phyloP scores from a whole-genome alignment of 2,329 filamentous ascomycete genomes.

The Epichloe gansuensis region DNA sequence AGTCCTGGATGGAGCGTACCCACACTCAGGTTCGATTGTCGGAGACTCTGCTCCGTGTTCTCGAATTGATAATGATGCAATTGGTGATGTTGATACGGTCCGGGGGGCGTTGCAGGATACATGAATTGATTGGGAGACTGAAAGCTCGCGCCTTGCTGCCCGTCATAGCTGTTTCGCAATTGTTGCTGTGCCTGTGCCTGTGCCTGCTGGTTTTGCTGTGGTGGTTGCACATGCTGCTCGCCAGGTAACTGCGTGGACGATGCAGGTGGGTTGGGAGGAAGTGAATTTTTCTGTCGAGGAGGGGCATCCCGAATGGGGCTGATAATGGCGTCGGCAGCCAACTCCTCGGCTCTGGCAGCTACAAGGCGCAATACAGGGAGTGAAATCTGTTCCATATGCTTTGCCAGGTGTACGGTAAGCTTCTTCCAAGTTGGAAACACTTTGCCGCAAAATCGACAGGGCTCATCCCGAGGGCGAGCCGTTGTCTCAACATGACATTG shows the following conservation, averaged over 20 bases:
- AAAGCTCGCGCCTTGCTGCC: conserved; percentile 7
- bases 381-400: conserved; percentile 88
- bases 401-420: conserved; percentile 80
- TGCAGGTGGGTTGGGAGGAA: conserved; percentile 13
- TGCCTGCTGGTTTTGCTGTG: conserved; percentile 10
- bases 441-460: conserved; percentile 78
- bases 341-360: conserved; percentile 29
- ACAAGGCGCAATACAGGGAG: conserved; percentile 61
- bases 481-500: conserved; percentile 59
- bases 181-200: neutral
- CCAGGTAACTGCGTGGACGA: conserved; percentile 11
- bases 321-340: conserved; percentile 51
- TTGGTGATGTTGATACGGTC: conserved; percentile 13
- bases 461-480: conserved; percentile 56
- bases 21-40: conserved; percentile 14
- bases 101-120: conserved; percentile 16
- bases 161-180: neutral
- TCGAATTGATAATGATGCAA: conserved; percentile 17
- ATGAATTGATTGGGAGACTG: conserved; percentile 11
- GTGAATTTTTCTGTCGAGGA: conserved; percentile 21
- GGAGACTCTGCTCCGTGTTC: conserved; percentile 15
- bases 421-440: conserved; percentile 81
- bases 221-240: conserved; percentile 7
- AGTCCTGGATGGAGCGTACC: conserved; percentile 16
- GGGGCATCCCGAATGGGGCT: conserved; percentile 51